phyloP scores from a whole-genome alignment of 1,284 basidiomycete species.

The Papiliotrema laurentii region DNA sequence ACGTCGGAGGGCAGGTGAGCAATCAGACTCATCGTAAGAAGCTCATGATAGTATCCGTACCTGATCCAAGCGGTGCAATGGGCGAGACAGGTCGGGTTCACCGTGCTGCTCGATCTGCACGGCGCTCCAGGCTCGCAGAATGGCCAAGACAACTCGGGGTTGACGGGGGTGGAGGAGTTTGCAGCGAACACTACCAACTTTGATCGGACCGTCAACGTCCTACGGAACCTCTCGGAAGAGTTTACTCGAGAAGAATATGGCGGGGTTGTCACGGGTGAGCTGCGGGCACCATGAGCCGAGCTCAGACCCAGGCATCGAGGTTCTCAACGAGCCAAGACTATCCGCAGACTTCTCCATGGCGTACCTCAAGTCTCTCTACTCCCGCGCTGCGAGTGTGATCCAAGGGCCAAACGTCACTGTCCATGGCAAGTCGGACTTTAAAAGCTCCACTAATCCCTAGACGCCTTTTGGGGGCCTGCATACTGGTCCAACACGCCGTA shows the following conservation, averaged over 20 bases:
- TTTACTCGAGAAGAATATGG: constrained; percentile 33
- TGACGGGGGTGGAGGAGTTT: constrained; percentile 22
- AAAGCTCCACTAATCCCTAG: constrained; percentile 9
- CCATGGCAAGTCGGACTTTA: constrained; percentile 16
- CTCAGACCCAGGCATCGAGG: constrained; percentile 54
- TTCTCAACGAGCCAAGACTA: constrained; percentile 40
- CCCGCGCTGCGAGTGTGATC: constrained; percentile 4
- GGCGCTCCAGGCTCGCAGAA: constrained; percentile 61
- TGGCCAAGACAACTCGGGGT: constrained; percentile 48
- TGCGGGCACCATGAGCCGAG: not conserved
- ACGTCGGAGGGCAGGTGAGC: constrained; percentile 26
- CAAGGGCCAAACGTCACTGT: constrained; percentile 18
- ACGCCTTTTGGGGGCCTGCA: constrained; percentile 34
- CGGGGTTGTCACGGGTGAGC: constrained; percentile 23
- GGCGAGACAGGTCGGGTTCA: constrained; percentile 21
- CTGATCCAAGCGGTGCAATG: constrained; percentile 26
- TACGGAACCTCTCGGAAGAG: constrained; percentile 50
- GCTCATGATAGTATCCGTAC: constrained; percentile 16
- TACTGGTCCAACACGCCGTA: constrained; percentile 31
- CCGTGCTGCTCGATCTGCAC: constrained; percentile 50
- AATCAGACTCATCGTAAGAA: not conserved
- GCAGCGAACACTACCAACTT: constrained; percentile 24
- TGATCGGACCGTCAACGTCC: constrained; percentile 29
- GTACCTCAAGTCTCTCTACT: constrained; percentile 25
- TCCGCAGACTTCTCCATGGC: constrained; percentile 22